Conservation (phyloP, 208 protist species). For the Leptomonas pyrrhocoris region DNA sequence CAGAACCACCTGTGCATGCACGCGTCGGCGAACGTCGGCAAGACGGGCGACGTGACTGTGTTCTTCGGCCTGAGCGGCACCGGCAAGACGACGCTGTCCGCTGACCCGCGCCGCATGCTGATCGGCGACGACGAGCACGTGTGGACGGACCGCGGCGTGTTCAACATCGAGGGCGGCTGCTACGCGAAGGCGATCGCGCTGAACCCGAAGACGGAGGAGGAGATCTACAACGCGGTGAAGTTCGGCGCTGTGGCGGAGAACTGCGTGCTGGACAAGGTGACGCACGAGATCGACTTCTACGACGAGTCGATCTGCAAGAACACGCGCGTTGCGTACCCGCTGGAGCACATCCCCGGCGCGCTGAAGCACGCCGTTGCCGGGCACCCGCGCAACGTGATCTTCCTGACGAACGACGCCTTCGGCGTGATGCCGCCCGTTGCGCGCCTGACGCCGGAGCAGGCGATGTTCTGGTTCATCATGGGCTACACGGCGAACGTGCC, state of each 20-base stretch:
- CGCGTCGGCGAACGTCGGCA: constrained; percentile 90
- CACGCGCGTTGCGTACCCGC: constrained; percentile 95
- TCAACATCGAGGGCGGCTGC: constrained; percentile 94
- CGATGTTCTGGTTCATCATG: constrained; percentile 96
- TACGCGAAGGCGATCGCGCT: constrained; percentile 93
- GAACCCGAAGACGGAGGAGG: constrained; percentile 89
- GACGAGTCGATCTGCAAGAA: constrained; percentile 96
- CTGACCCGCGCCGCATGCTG: constrained; percentile 82
- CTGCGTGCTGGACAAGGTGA: constrained; percentile 67
- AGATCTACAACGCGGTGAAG: constrained; percentile 90
- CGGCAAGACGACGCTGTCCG: constrained; percentile 94
- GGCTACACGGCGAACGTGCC: constrained; percentile 95
- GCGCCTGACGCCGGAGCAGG: constrained; percentile 90
- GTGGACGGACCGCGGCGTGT: constrained; percentile 89
- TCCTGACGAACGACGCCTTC: constrained; percentile 97
- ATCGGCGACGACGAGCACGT: constrained; percentile 95
- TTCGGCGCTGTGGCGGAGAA: constrained; percentile 92
- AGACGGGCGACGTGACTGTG: constrained; percentile 72
- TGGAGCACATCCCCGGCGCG: constrained; percentile 94
- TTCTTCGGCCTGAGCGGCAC: constrained; percentile 94
- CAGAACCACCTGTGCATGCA: constrained; percentile 94
- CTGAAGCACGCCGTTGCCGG: constrained; percentile 73
- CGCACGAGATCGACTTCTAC: constrained; percentile 91
- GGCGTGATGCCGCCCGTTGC: constrained; percentile 96
- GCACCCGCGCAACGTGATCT: constrained; percentile 96